Evolutionary conservation across 2,329 filamentous ascomycete genomes (phyloP), one percentile per base, ranked within the genome.

Genomic region (Ophiostoma sp.): DNA sequence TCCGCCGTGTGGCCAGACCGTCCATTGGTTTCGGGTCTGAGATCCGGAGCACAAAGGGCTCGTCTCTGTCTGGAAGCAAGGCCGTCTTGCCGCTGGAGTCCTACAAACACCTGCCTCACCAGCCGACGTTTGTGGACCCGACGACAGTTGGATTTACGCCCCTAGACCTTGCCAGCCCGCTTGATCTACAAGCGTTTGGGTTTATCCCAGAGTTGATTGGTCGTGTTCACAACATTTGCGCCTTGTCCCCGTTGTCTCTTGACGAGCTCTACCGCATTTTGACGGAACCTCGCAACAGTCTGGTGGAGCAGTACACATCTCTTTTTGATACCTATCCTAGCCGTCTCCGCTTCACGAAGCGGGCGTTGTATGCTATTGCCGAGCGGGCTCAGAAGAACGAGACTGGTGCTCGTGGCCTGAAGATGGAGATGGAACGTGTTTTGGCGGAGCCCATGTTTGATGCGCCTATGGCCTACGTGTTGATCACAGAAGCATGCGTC

Each of bases 131-230:
- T 64, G 45, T 77, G 72, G 80, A 82, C 33, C 75, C 81, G 12
- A 77, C 42, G 33, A 77, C 80, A 17, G 79, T 79, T 79, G 74
- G 74, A 0, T 87, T 89, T 74, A 89, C 88, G 0, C 88, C 83
- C 68, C 85, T 96, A 1, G 92, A 95, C 76, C 87, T 96, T 28
- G 88, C 92, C 33, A 92, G 90, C 3, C 92, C 93, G 1, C 85
- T 88, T 12, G 92, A 97, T 78, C 84, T 97, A 1, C 93, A 97
- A 81, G 88, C 87, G 59, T 98, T 94, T 79, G 95, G 95, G 17
- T 93, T 98, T 79, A 98, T 98, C 71, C 95, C 95, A 0, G 95
- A 98, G 82, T 86, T 98, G n/a, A 92, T 98, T 71, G 96, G 96
- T n/a, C 92, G 96, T 22, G 90, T 99, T 66, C 95, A 97, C 70